Percentiles rank a stretch among this genome's conserved stretches.
Conservation (phyloP, 129 eudicot genomes). For the Pseudognaphalium luteoalbum region DNA sequence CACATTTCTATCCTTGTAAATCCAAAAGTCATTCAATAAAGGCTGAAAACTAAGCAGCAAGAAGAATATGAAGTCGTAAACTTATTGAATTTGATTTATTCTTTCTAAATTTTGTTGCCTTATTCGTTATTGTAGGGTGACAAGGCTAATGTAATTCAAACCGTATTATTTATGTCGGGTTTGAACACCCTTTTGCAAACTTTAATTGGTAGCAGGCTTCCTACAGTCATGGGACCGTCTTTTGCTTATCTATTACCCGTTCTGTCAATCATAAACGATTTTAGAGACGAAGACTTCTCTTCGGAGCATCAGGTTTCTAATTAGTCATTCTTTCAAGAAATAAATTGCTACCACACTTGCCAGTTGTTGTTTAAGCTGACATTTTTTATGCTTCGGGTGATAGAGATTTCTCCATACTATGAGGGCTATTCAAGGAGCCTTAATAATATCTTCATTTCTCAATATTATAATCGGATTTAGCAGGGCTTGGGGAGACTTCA, state of each 20-base stretch:
- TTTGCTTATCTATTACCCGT: constrained; percentile 76
- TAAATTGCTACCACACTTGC: background rate
- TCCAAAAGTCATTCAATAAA: background rate
- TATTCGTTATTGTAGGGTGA: constrained; percentile 60
- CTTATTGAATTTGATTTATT: constrained; percentile 4
- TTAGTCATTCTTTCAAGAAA: background rate
- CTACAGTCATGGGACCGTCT: constrained; percentile 98
- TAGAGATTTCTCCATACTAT: constrained; percentile 87
- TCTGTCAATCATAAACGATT: constrained; percentile 58
- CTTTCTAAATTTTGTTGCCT: constrained; percentile 27
- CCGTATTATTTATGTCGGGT: constrained; percentile 81
- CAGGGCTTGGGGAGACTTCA: constrained; percentile 78
- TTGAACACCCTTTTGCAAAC: constrained; percentile 92
- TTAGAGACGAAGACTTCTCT: constrained; percentile 45
- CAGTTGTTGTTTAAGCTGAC: background rate
- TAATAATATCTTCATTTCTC: constrained; percentile 79
- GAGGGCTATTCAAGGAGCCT: constrained; percentile 91
- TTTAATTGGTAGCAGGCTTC: constrained; percentile 80
- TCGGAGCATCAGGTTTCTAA: constrained; percentile 66
- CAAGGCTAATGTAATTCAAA: constrained; percentile 88
- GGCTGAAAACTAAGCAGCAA: background rate
- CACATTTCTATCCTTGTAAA: background rate
- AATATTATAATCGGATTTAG: constrained; percentile 80
- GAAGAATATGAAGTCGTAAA: background rate
- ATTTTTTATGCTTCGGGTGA: constrained; percentile 14